Base-by-base conservation (phyloP, 139 green algal species). In the Micromonas pusilla region DNA sequence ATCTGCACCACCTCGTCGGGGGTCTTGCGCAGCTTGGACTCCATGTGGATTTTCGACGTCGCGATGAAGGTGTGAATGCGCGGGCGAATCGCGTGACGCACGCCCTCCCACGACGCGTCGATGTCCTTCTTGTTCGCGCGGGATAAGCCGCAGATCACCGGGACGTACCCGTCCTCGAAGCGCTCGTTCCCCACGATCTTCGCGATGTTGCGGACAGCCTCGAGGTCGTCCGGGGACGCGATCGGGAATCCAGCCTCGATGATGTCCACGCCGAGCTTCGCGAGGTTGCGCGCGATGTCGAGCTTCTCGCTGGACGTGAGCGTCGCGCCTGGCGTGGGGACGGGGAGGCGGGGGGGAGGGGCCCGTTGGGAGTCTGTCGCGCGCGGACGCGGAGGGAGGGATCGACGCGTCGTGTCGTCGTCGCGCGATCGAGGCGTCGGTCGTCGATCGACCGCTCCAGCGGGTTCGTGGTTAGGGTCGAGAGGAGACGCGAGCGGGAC, bases 181-280 rank as follows among this genome's bases (percentile, higher is more conserved):
- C 85, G 70, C 25, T 72, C 68, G 67, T 85, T 85, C 6, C 84
- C 84, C 5, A 99, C 93, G 37, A 93, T 87, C 81, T 89, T 88
- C n/a, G 94, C 94, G 73, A 98, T 98, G 70, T 75, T 79, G 0
- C 83, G 76, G 39, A 99, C 95, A 5, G 95, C 95, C 81, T 97
- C 91, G 60, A 99, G 96, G 82, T 99, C 95, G 71, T 97, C 95
- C n/a, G 93, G 94, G 0, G 91, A 97, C 3, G 95, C 92, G 3
- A 96, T 87, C 0, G 95, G 95, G 79, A 98, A 99, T 70, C 95
- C 95, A 6, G 95, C 95, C 85, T 99, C 95, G 70, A 99, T 99
- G 82, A 99, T 97, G 80, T 99, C 95, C 52, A 99, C 95, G 19
- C 95, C 93, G 31, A 99, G 89, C 83, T 93, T 94, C n/a, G 87